phyloP scores from a whole-genome alignment of 768 basidiomycete species.

The Mycena galopus region DNA sequence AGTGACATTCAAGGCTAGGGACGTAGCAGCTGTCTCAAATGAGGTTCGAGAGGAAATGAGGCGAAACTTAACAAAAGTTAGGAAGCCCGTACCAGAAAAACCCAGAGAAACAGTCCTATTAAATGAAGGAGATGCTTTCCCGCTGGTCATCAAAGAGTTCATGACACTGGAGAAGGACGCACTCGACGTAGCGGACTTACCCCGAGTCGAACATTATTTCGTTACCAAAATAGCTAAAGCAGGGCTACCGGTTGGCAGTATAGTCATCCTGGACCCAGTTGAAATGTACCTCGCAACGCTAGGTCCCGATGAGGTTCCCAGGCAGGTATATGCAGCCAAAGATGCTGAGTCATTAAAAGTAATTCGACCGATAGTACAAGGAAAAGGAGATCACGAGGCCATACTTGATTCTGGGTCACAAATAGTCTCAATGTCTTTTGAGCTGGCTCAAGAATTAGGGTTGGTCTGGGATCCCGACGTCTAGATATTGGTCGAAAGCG shows the following conservation, averaged over 20 bases:
- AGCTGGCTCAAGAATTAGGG: slow-evolving; percentile 21
- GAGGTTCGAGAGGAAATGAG: not conserved
- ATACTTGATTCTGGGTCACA: slow-evolving; percentile 46
- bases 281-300: not conserved
- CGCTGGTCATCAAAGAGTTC: too few relatives aligned
- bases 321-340: not conserved
- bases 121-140: too few relatives aligned
- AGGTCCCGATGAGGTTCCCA: not conserved
- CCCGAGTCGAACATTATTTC: not conserved
- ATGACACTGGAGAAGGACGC: too few relatives aligned
- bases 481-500: slow-evolving; percentile 43
- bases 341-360: not conserved
- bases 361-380: not conserved
- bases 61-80: too few relatives aligned
- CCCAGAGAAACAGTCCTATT: too few relatives aligned
- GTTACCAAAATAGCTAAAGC: not conserved
- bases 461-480: slow-evolving; percentile 38
- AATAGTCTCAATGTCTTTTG: slow-evolving; percentile 42
- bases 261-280: not conserved
- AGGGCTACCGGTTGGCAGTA: not conserved
- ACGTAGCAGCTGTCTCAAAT: not conserved
- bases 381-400: slow-evolving; percentile 26
- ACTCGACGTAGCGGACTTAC: too few relatives aligned
- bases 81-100: too few relatives aligned
- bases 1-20: not conserved